phyloP scores from a whole-genome alignment of 1,139 yeast genomes.

The Meyerozyma sp. region DNA sequence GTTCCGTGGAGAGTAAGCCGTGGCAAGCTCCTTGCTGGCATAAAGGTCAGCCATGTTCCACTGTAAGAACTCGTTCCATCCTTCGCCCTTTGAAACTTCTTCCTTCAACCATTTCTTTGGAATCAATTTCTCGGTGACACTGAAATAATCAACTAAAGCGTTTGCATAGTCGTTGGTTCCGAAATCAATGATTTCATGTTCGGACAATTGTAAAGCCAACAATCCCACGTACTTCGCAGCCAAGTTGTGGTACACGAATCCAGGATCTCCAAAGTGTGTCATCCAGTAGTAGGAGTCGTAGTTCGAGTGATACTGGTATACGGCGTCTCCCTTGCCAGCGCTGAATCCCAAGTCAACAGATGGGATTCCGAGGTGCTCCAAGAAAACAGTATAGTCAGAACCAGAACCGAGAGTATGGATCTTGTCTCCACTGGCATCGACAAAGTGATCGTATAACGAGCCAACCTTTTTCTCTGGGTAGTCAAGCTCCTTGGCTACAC shows the following conservation, averaged over 20 bases:
- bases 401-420: conserved; percentile 40
- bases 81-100: conserved; percentile 7
- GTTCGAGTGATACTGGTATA: conserved; percentile 66
- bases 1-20: conserved; percentile 13
- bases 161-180: conserved; percentile 38
- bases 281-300: conserved; percentile 69
- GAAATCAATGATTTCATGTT: conserved; percentile 38
- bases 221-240: conserved; percentile 49
- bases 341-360: conserved; percentile 35
- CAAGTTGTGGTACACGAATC: conserved; percentile 49
- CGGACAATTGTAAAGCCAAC: conserved; percentile 40
- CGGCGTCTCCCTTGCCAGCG: conserved; percentile 33
- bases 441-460: conserved; percentile 58
- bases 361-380: conserved; percentile 45
- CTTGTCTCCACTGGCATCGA: conserved; percentile 27
- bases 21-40: conserved; percentile 11
- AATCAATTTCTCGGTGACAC: conserved; percentile 1
- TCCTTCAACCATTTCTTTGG: conserved; percentile 14
- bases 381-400: conserved; percentile 43
- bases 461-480: conserved; percentile 44
- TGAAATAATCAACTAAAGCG: conserved; percentile 22
- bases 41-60: conserved; percentile 14
- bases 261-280: conserved; percentile 54
- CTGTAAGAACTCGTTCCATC: conserved; percentile 15
- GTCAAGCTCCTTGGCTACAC: conserved; percentile 28